Evolutionary conservation across 2,329 filamentous ascomycete species (phyloP).

Genomic region (Camillea tinctor): DNA sequence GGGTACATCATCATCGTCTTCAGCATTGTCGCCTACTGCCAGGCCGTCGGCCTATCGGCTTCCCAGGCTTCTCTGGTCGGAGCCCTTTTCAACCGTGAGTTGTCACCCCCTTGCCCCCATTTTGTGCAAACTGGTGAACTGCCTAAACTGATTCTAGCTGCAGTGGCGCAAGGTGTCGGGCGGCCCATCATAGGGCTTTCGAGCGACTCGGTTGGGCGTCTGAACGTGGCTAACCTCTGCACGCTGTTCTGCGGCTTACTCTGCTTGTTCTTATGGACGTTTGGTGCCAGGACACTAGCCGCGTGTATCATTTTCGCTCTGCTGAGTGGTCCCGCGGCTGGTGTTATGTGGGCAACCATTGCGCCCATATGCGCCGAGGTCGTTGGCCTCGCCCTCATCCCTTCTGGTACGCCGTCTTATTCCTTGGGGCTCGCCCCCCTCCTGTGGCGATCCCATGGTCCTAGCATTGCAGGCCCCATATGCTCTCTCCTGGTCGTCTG

Average conservation of each 20-base stretch:
- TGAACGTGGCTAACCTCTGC: slow-evolving; percentile 68
- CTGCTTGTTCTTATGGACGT: slow-evolving; percentile 70
- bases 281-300: slow-evolving; percentile 61
- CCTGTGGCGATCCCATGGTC: not conserved
- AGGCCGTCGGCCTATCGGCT: slow-evolving; percentile 63
- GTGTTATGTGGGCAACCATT: slow-evolving; percentile 69
- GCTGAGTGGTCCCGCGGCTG: slow-evolving; percentile 64
- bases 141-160: slow-evolving; percentile 1
- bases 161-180: slow-evolving; percentile 62
- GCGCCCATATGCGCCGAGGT: slow-evolving; percentile 72
- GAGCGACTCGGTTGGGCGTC: slow-evolving; percentile 66
- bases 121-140: not conserved
- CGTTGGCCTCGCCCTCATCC: slow-evolving; percentile 66
- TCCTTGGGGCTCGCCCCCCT: not conserved
- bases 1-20: slow-evolving; percentile 78
- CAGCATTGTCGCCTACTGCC: slow-evolving; percentile 71
- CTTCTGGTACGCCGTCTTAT: slow-evolving; percentile 47
- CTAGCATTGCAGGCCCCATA: not conserved
- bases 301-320: slow-evolving; percentile 71
- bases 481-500: not conserved
- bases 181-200: slow-evolving; percentile 71
- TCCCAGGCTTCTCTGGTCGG: slow-evolving; percentile 68
- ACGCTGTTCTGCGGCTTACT: slow-evolving; percentile 65
- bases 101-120: slow-evolving; percentile 23
- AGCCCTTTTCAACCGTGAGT: slow-evolving; percentile 67